Evolutionary conservation across 768 basidiomycete species (phyloP).

Genomic region (Termitomyces heimii): DNA sequence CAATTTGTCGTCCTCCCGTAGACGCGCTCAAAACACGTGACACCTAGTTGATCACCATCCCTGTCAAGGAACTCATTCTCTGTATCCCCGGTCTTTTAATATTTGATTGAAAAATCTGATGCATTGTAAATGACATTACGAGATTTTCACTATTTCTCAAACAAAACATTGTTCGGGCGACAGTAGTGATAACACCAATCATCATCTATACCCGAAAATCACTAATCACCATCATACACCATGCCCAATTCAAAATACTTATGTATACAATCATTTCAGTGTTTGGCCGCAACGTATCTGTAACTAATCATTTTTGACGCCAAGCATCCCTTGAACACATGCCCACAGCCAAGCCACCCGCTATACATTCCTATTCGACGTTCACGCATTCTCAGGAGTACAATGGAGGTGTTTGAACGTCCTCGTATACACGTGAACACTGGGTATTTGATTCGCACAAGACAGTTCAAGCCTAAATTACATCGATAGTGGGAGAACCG

Average conservation of each 20-base stretch:
- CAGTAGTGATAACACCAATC: too few species aligned
- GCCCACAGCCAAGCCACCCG: slow-evolving; percentile 13
- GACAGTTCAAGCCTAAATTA: slow-evolving; percentile 1
- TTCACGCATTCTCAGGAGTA: not conserved
- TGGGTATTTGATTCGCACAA: slow-evolving; percentile 5
- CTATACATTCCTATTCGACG: slow-evolving; percentile 7
- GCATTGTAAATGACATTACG: too few species aligned
- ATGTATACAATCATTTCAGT: not conserved
- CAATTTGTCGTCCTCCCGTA: not conserved
- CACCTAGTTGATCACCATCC: too few species aligned
- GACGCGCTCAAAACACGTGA: slow-evolving; percentile 9
- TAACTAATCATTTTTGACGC: slow-evolving; percentile 6
- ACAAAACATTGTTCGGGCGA: too few species aligned
- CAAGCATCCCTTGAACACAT: slow-evolving; percentile 15
- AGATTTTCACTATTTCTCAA: too few species aligned
- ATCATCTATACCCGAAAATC: too few species aligned
- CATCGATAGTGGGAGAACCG: not conserved
- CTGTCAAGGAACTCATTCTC: too few species aligned
- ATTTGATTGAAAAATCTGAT: too few species aligned
- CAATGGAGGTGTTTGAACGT: not conserved
- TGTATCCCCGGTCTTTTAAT: too few species aligned
- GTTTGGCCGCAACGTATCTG: slow-evolving; percentile 2
- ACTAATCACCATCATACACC: too few species aligned
- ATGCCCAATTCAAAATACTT: too few species aligned
- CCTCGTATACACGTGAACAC: not conserved